Conservation (phyloP, 2,329 filamentous ascomycete species). For the Scopulariopsis brevicaulis region DNA sequence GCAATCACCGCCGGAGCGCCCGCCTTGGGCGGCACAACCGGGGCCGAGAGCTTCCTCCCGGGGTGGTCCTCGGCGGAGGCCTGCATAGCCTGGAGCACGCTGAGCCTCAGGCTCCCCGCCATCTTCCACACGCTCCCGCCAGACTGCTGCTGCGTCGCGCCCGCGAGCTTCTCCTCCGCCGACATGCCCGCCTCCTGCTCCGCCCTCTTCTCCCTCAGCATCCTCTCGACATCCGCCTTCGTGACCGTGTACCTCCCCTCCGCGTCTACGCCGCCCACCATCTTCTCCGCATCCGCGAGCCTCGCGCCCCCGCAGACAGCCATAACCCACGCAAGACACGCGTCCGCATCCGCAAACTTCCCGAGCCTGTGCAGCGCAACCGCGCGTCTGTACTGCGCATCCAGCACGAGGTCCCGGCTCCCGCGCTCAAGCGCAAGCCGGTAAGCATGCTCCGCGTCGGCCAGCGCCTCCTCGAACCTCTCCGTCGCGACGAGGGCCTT, state of each 20-base stretch:
- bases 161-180: conserved; percentile 8
- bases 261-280: conserved; percentile 20
- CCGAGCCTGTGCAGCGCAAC: conserved; percentile 61
- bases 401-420: conserved; percentile 62
- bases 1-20: background rate
- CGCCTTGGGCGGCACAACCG: conserved; percentile 7
- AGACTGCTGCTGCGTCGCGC: conserved; percentile 13
- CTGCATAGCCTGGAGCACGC: conserved; percentile 32
- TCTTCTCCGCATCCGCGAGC: conserved; percentile 4
- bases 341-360: conserved; percentile 63
- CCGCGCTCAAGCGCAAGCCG: conserved; percentile 53
- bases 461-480: conserved; percentile 52
- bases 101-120: conserved; percentile 18
- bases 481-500: conserved; percentile 61
- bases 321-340: conserved; percentile 52
- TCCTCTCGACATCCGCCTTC: conserved; percentile 15
- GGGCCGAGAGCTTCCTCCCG: conserved; percentile 31
- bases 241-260: conserved; percentile 36
- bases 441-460: conserved; percentile 58
- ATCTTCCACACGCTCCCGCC: conserved; percentile 2
- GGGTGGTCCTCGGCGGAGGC: conserved; percentile 30
- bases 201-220: conserved; percentile 7
- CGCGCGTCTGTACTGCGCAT: conserved; percentile 73
- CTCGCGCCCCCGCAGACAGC: conserved; percentile 21
- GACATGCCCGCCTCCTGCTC: conserved; percentile 14